Conservation (phyloP, 2,329 filamentous ascomycete species). For the Aspergillus proliferans region DNA sequence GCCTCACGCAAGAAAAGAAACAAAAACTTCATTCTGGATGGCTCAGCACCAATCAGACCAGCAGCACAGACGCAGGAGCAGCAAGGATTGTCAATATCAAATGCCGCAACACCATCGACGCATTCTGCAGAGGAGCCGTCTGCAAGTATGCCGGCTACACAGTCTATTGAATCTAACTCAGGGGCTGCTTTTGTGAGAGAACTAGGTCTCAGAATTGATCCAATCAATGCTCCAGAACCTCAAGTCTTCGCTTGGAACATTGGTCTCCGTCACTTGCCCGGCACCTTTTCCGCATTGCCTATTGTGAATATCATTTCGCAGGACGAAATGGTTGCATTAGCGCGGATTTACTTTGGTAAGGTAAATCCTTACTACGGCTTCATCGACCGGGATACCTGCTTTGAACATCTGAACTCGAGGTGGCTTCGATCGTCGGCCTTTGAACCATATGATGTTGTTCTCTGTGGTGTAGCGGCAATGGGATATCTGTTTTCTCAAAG, state of each 20-base stretch:
- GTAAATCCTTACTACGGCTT: constrained; percentile 51
- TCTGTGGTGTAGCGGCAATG: constrained; percentile 52
- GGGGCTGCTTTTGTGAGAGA: constrained; percentile 51
- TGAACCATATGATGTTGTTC: constrained; percentile 41
- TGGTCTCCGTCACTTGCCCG: constrained; percentile 16
- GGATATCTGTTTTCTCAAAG: constrained; percentile 48
- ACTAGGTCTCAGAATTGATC: constrained; percentile 49
- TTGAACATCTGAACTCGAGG: constrained; percentile 26
- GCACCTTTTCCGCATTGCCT: constrained; percentile 9
- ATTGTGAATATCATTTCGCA: constrained; percentile 45
- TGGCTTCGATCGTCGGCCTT: constrained; percentile 16
- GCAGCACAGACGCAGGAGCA: background rate
- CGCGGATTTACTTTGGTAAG: constrained; percentile 47
- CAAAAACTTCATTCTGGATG: constrained; percentile 14
- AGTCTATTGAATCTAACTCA: constrained; percentile 51
- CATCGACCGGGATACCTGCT: constrained; percentile 23
- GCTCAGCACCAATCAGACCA: constrained; percentile 5
- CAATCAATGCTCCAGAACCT: constrained; percentile 47
- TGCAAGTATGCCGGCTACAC: too few species aligned
- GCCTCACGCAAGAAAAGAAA: constrained; percentile 27
- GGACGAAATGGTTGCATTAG: constrained; percentile 44
- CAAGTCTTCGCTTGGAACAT: constrained; percentile 55
- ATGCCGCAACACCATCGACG: constrained; percentile 6
- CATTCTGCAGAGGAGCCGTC: constrained; percentile 18
- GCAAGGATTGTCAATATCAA: background rate